Base-by-base conservation (phyloP, 805 yeast species). In the Pichia paraexigua region DNA sequence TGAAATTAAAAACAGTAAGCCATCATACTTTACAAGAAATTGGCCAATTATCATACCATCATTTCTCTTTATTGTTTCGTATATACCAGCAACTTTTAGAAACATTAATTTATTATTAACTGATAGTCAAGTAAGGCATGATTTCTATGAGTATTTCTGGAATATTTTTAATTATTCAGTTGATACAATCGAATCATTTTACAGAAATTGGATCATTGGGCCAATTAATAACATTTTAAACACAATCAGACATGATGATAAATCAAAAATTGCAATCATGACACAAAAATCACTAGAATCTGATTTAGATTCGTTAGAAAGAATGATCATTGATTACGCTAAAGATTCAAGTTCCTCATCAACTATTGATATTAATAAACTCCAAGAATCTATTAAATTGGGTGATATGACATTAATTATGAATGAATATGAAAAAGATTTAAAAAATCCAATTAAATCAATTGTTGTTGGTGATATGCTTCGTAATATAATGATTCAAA, bases 231-330 rank as follows among this genome's bases (percentile, higher is more conserved):
- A 86, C 58, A 83, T 92, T 56, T 69, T 88, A 57, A 75, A 79
- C 45, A 89, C 95, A 0, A 82, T 92, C n/a, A 75, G 94, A 48
- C 94, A 87, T 65, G 97, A 91, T 63, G 85, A 85, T 17, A 72
- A 74, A 39, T 78, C 84, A 1, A 78, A 83, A 53, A 79, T 90
- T 43, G 85, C 96, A 0, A 77, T 90, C 22, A 82, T 87, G 68
- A 81, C 92, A 3, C 85, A 85, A 63, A 85, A 86, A 50, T 85
- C 96, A 1, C 71, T 94, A 18, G 75, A 78, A 39, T 79, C 94
- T 0, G 97, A 91, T 60, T 70, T 89, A 57, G 79, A 81, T 45
- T 85, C 96, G 2, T 73, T 92, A 48, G 90, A 89, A 61, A 68
- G 97, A 52, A 92, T 92, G 99, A 88, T 89, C 2, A 71, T 82